Evolutionary conservation across 306 rosid genomes (phyloP).

Genomic region (Cucumis melo): DNA sequence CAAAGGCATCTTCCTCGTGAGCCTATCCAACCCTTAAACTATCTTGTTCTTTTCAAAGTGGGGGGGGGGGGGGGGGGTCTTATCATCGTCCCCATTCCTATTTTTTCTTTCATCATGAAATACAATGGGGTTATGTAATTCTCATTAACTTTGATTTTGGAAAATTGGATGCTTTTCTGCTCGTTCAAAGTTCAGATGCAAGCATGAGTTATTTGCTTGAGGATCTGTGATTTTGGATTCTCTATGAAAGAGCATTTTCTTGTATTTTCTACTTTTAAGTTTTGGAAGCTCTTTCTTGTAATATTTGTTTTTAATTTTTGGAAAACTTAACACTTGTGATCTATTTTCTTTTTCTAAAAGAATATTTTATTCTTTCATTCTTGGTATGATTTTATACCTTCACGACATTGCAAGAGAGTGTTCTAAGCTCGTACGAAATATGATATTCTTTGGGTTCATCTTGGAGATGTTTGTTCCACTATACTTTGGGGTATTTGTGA

Average conservation of each 20-base stretch:
- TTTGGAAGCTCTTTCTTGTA: neutral
- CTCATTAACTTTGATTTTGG: too few relatives aligned
- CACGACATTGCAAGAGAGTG: neutral
- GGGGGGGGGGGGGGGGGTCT: too few relatives aligned
- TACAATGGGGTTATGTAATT: too few relatives aligned
- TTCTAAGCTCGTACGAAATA: neutral
- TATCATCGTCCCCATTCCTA: too few relatives aligned
- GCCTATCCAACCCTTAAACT: neutral
- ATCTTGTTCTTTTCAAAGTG: neutral
- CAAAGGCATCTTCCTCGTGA: too few relatives aligned
- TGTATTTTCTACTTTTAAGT: too few relatives aligned
- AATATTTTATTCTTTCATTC: neutral
- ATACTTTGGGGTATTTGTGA: neutral
- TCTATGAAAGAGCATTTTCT: neutral
- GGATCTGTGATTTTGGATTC: neutral
- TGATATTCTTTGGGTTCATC: neutral
- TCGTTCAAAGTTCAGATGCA: too few relatives aligned
- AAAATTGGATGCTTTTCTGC: too few relatives aligned
- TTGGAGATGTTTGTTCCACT: neutral
- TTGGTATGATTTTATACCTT: neutral
- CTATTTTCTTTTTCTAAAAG: neutral
- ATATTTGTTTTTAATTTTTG: neutral
- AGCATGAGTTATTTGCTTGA: neutral
- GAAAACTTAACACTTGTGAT: neutral
- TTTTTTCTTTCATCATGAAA: too few relatives aligned